phyloP scores from a whole-genome alignment of 1,284 basidiomycete genomes.

The Laetiporus sulphureus region DNA sequence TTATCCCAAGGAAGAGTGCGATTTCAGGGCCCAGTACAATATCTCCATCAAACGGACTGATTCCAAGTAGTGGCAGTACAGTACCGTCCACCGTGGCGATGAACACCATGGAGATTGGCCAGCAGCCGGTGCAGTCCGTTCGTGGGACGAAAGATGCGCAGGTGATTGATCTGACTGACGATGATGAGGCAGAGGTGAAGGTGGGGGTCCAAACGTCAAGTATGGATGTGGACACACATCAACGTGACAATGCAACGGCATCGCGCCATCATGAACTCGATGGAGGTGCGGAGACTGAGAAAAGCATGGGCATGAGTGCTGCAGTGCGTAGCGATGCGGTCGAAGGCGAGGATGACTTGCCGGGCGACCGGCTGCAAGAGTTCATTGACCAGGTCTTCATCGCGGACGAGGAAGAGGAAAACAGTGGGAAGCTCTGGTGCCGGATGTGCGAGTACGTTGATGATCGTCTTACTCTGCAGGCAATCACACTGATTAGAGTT shows the following conservation, averaged over 20 bases:
- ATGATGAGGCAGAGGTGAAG: constrained; percentile 14
- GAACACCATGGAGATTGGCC: no score
- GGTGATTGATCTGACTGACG: constrained; percentile 12
- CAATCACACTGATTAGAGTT: background rate
- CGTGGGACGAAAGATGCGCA: no score
- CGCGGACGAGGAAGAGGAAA: constrained; percentile 32
- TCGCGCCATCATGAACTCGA: no score
- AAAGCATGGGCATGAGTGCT: no score
- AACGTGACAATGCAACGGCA: no score
- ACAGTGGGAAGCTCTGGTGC: constrained; percentile 31
- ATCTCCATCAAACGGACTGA: no score
- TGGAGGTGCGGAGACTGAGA: background rate
- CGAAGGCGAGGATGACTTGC: background rate
- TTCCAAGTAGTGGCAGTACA: no score
- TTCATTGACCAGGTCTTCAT: constrained; percentile 40
- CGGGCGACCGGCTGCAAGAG: constrained; percentile 21
- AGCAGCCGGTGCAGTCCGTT: no score
- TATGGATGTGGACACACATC: no score
- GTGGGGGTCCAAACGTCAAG: background rate
- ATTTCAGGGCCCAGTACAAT: no score
- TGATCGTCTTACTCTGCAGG: background rate
- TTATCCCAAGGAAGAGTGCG: no score
- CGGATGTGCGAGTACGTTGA: constrained; percentile 44
- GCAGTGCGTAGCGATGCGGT: background rate
- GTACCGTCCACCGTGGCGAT: no score